Evolutionary conservation across 257 asterid genomes (phyloP).

Genomic region (Nicotiana paniculata): DNA sequence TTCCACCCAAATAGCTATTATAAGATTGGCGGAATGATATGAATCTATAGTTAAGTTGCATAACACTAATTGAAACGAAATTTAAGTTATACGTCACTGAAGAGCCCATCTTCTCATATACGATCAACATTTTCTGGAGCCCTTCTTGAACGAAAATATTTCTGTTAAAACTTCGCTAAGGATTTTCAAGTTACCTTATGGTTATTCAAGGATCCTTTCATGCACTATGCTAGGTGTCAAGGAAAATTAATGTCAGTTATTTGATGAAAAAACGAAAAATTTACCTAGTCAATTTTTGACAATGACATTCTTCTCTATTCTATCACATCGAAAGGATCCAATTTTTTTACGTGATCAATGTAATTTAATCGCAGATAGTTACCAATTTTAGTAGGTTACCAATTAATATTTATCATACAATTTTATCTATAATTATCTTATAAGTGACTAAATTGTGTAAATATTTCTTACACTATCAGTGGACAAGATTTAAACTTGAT

Average conservation of each 20-base stretch:
- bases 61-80: neutral
- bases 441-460: neutral
- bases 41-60: neutral
- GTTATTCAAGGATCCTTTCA: neutral
- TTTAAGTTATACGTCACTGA: neutral
- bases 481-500: neutral
- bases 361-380: neutral
- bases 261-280: neutral
- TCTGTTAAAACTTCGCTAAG: neutral
- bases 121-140: neutral
- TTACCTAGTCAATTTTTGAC: neutral
- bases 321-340: neutral
- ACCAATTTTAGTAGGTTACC: neutral
- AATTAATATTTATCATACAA: too few species aligned
- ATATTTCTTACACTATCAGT: neutral
- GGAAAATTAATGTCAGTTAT: too few species aligned
- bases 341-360: neutral
- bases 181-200: too few species aligned
- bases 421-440: too few species aligned
- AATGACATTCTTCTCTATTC: neutral
- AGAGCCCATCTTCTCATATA: neutral
- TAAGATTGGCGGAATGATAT: neutral
- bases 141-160: neutral
- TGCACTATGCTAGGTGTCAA: neutral
- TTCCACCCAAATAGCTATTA: neutral